phyloP scores from a whole-genome alignment of 2,329 filamentous ascomycete species.

The Zymoseptoria ardabiliae region DNA sequence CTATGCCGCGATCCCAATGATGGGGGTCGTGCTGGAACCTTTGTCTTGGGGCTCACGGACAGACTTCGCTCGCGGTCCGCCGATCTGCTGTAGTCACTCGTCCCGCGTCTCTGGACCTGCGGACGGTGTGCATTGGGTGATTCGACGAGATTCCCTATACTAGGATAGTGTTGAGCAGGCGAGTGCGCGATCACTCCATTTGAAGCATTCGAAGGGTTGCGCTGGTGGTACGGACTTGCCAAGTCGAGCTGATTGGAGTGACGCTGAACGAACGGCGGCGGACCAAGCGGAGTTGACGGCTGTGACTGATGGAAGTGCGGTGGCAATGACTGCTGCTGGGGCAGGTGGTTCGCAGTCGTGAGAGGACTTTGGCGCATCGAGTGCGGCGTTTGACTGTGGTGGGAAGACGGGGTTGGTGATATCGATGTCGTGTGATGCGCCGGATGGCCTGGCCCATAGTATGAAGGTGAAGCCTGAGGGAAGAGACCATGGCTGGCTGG shows the following conservation, averaged over 20 bases:
- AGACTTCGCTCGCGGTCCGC: constrained; percentile 62
- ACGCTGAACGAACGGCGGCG: constrained; percentile 30
- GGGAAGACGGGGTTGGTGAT: constrained; percentile 29
- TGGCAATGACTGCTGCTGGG: constrained; percentile 19
- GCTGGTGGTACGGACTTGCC: constrained; percentile 27
- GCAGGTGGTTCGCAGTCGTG: constrained; percentile 14
- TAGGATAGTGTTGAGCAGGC: constrained; percentile 23
- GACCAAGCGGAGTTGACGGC: constrained; percentile 43
- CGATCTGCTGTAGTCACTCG: constrained; percentile 40
- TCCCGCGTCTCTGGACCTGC: constrained; percentile 19
- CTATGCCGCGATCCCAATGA: constrained; percentile 27
- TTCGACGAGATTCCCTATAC: constrained; percentile 36
- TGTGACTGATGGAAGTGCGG: constrained; percentile 31
- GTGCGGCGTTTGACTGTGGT: constrained; percentile 27
- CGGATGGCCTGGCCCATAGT: constrained; percentile 10
- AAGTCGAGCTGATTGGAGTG: constrained; percentile 21
- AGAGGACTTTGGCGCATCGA: constrained; percentile 27
- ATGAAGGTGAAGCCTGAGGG: constrained; percentile 22
- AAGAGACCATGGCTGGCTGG: constrained; percentile 19
- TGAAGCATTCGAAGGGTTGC: constrained; percentile 27
- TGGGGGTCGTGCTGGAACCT: constrained; percentile 23
- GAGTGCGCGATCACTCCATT: constrained; percentile 23
- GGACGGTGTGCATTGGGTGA: constrained; percentile 26
- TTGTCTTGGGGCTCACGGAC: constrained; percentile 73
- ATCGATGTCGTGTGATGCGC: constrained; percentile 17